Evolutionary conservation across 2,329 filamentous ascomycete genomes (phyloP), one percentile per base, ranked within the genome.

Genomic region (Diplodia seriata): DNA sequence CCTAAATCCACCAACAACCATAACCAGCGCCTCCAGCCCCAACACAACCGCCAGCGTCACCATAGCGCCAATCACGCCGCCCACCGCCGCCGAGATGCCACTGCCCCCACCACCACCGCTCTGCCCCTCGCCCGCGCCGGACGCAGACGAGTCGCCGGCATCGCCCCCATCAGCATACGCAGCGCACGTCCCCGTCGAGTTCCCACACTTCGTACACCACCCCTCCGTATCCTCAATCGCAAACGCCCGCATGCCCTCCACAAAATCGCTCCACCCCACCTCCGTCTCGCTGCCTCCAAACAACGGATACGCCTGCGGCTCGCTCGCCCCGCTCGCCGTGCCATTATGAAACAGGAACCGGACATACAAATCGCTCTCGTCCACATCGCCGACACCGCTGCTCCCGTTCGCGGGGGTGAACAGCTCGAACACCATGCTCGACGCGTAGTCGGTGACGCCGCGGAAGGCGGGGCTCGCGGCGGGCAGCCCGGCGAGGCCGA

Each of bases 391-490:
- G 3, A 26, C 3, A 3, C 74, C 3, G 74, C 72, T 0, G 76
- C 74, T 7, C 74, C 72, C 71, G 69, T 86, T 84, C 0, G 69
- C 69, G 1, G 70, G 64, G 50, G 87, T 89, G 73, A 88, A 85
- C 26, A 85, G 85, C 82, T 97, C 94, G 76, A 96, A 94, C 6
- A 84, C 84, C 86, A 97, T 92, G 71, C 88, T 88, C 2, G 89
- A 90, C 5, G 93, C 93, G 74, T 97, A 97, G 80, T 93, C 90
- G n/a, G 90, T 88, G 14, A 97, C 82, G 66, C 91, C 91, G 69
- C 82, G 88, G 82, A 97, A 97, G 76, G 91, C 81, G 1, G 80
- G 72, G 68, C 84, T 86, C 1, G 81, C 84, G 14, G 79, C 70
- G 1, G 75, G 73, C 8, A 90, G 77, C 68, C 85, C 79, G 1